phyloP scores from a whole-genome alignment of 23 red algal species.

The Gracilaria gracilis region DNA sequence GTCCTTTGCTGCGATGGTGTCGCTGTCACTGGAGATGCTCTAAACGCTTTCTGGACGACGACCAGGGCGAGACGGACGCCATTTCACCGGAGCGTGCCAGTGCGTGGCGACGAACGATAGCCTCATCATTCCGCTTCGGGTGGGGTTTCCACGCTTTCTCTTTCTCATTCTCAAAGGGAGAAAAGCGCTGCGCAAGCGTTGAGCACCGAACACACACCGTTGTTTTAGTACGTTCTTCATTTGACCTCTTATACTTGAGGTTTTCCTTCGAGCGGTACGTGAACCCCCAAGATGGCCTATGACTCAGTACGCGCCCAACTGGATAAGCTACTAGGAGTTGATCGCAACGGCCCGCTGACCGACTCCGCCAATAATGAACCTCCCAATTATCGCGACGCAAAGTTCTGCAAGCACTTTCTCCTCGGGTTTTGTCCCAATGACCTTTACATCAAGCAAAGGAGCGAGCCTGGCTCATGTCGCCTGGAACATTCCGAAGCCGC shows the following conservation, averaged over 20 bases:
- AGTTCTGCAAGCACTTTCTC: constrained; percentile 87
- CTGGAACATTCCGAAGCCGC: constrained; percentile 45
- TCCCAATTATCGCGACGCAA: constrained; percentile 71
- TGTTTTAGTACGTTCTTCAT: too few species aligned
- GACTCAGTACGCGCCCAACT: constrained; percentile 88
- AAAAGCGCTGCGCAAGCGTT: too few species aligned
- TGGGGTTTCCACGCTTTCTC: too few species aligned
- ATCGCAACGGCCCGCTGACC: constrained; percentile 81
- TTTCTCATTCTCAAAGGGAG: too few species aligned
- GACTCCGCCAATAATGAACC: constrained; percentile 38
- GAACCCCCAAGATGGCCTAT: constrained; percentile 71
- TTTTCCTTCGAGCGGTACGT: constrained; percentile 18
- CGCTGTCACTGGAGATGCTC: too few species aligned
- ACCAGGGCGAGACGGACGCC: too few species aligned
- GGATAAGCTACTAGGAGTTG: constrained; percentile 85
- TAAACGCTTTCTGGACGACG: too few species aligned
- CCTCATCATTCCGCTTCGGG: too few species aligned
- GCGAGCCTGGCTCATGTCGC: constrained; percentile 63
- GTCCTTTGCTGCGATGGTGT: too few species aligned
- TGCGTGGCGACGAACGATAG: too few species aligned
- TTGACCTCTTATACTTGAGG: background rate
- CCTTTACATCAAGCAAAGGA: constrained; percentile 79
- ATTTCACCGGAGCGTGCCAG: too few species aligned
- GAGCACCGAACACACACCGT: too few species aligned
- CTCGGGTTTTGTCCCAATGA: constrained; percentile 85